A percentile compares a stretch with the other conserved stretches of the same genome.
Evolutionary conservation across 2,329 filamentous ascomycete species (phyloP).

Genomic region (Cordyceps farinosa): DNA sequence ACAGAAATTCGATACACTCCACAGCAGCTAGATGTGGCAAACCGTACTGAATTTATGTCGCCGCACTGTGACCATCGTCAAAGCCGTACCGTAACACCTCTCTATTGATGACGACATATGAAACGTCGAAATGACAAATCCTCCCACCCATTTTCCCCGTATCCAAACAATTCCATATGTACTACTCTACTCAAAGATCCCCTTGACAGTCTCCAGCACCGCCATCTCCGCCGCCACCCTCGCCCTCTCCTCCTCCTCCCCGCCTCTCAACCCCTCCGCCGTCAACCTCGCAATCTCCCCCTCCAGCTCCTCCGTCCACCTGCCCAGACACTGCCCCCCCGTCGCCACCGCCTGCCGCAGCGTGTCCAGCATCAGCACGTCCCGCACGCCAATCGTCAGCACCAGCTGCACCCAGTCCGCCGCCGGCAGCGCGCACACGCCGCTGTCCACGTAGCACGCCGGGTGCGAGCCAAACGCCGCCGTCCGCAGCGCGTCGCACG

Average conservation of each 20-base stretch:
- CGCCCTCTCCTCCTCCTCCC: background rate
- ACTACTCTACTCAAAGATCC: too few species aligned
- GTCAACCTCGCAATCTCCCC: background rate
- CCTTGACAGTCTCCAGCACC: background rate
- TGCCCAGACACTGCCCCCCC: background rate
- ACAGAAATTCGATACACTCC: too few species aligned
- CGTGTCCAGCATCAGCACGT: constrained; percentile 1
- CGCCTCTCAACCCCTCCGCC: too few species aligned
- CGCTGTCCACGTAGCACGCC: constrained; percentile 4
- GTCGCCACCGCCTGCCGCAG: constrained; percentile 7
- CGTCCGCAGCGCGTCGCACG: background rate
- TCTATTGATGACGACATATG: too few species aligned
- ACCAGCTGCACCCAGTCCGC: constrained; percentile 10
- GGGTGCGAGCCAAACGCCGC: constrained; percentile 11
- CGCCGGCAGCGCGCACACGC: constrained; percentile 6
- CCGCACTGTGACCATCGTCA: too few species aligned
- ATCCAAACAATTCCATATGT: too few species aligned
- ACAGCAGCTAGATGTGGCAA: too few species aligned
- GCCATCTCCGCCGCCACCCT: background rate
- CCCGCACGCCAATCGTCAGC: background rate
- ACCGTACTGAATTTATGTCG: too few species aligned
- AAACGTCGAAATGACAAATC: too few species aligned
- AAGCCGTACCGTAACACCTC: too few species aligned
- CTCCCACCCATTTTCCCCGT: too few species aligned
- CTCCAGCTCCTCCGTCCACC: background rate